Conservation (phyloP, 139 green algal species). For the Chlorella sp. region DNA sequence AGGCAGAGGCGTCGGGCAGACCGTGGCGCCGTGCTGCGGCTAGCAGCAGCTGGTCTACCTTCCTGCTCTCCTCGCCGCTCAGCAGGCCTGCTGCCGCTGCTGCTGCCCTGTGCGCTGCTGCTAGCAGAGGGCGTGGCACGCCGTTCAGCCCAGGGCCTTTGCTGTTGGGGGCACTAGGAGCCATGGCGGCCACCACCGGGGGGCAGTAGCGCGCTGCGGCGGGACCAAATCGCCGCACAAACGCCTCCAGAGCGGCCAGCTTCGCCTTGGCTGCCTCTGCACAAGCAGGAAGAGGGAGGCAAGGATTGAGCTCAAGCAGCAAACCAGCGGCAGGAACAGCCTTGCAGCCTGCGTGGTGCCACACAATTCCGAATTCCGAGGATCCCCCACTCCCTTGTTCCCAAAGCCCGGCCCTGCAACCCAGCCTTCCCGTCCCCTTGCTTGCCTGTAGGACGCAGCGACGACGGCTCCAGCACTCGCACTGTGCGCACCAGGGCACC, state of each 20-base stretch:
- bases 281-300: background rate
- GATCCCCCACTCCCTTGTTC: no score
- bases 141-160: background rate
- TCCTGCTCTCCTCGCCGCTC: background rate
- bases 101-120: background rate
- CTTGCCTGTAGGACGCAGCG: conserved; percentile 24
- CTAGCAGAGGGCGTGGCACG: background rate
- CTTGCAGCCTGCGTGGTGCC: no score
- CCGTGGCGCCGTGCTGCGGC: background rate
- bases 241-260: background rate
- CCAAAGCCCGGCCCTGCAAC: no score
- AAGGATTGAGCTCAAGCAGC: background rate
- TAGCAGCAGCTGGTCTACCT: background rate
- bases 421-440: no score
- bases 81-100: background rate
- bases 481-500: conserved; percentile 65
- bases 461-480: conserved; percentile 15
- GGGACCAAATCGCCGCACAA: background rate
- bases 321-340: no score
- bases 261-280: conserved; percentile 3
- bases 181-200: no score
- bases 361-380: no score
- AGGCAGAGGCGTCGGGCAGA: background rate
- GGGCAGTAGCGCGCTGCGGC: background rate
- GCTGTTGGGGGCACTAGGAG: no score